These are phyloP conservation scores for Lolium perenne DNA, from an alignment of 176 grass and related monocot species.

Conservation along the genomic window DNA sequence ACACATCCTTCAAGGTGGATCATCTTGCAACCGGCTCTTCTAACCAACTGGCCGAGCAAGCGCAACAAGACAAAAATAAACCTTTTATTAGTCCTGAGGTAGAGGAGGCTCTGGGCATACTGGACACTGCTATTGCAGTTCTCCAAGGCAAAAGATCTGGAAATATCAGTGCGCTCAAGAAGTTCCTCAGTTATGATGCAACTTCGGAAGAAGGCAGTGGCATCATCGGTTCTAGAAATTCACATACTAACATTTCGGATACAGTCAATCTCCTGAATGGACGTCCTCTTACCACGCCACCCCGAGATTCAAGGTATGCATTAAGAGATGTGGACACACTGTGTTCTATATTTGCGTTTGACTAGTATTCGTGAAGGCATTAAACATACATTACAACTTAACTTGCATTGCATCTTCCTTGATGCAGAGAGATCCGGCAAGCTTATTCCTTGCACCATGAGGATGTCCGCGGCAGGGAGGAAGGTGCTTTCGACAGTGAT, in stretches of 20 bases:
- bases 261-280: constrained; percentile 36
- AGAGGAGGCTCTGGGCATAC: constrained; percentile 67
- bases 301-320: constrained; percentile 65
- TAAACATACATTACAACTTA: too few species aligned
- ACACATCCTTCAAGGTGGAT: constrained; percentile 34
- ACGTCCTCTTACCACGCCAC: constrained; percentile 6
- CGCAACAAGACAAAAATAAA: constrained; percentile 23
- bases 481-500: not conserved
- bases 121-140: constrained; percentile 68
- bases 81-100: constrained; percentile 71
- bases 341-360: not conserved
- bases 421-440: constrained; percentile 37
- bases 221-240: constrained; percentile 21
- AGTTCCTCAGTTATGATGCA: constrained; percentile 41
- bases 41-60: constrained; percentile 18
- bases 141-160: constrained; percentile 43
- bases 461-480: not conserved
- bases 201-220: constrained; percentile 28
- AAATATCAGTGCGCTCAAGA: constrained; percentile 23
- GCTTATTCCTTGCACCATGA: not conserved
- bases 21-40: constrained; percentile 13
- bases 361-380: too few species aligned
- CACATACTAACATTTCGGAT: constrained; percentile 18
- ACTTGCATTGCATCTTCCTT: too few species aligned
- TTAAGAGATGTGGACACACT: constrained; percentile 5